Conservation (phyloP, 2,329 filamentous ascomycete species). For the Davidsoniella eucalypti region DNA sequence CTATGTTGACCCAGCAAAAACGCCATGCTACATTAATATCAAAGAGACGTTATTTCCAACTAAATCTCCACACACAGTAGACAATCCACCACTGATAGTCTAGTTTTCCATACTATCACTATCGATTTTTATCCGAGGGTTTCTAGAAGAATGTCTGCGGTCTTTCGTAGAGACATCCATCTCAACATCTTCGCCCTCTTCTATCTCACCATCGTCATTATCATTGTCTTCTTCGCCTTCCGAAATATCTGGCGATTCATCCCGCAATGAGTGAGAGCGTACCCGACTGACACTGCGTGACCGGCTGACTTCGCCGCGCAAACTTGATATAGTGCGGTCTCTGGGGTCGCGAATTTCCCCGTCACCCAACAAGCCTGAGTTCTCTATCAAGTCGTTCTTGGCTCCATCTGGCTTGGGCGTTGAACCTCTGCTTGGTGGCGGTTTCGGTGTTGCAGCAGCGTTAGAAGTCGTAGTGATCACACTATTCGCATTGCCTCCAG, state of each 20-base stretch:
- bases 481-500: too few species aligned
- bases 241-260: constrained; percentile 26
- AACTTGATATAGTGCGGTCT: neutral
- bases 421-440: constrained; percentile 28
- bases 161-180: constrained; percentile 24
- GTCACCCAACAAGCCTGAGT: constrained; percentile 17
- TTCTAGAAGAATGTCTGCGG: too few species aligned
- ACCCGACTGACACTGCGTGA: constrained; percentile 6
- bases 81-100: too few species aligned
- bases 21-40: too few species aligned
- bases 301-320: constrained; percentile 5
- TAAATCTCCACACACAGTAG: too few species aligned
- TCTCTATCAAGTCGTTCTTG: constrained; percentile 17
- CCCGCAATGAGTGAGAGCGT: constrained; percentile 18
- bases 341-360: constrained; percentile 15
- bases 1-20: too few species aligned
- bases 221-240: constrained; percentile 46
- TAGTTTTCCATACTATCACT: constrained; percentile 46
- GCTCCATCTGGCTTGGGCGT: constrained; percentile 4
- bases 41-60: too few species aligned
- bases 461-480: constrained; percentile 16
- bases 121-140: constrained; percentile 32
- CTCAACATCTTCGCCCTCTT: constrained; percentile 37
- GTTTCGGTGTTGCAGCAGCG: constrained; percentile 32
- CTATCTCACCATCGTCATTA: constrained; percentile 24